Conservation (phyloP, 495 filamentous ascomycete genomes). For the Xanthoparmelia taractica region DNA sequence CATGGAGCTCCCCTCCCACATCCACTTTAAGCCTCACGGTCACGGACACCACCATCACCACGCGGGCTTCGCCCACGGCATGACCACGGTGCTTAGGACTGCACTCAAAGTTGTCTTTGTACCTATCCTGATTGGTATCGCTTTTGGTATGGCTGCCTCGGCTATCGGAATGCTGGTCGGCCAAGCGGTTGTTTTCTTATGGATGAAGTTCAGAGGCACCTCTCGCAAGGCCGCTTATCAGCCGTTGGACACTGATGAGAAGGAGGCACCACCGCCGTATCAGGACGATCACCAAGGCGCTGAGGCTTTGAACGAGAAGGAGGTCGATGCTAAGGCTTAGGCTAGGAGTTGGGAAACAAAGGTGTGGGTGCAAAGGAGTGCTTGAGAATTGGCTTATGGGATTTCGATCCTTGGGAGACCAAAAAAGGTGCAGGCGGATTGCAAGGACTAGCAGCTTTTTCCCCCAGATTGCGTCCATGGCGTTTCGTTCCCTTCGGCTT, state of each 20-base stretch:
- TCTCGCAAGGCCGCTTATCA: slow-evolving; percentile 14
- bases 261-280: slow-evolving; percentile 25
- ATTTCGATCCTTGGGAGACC: not conserved
- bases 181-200: slow-evolving; percentile 43
- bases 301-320: slow-evolving; percentile 19
- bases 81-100: slow-evolving; percentile 11
- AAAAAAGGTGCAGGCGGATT: not conserved
- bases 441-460: not conserved
- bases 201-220: slow-evolving; percentile 30
- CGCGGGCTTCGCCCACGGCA: slow-evolving; percentile 29
- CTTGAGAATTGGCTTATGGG: not conserved
- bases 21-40: slow-evolving; percentile 28
- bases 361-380: not conserved
- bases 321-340: slow-evolving; percentile 22
- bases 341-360: not conserved
- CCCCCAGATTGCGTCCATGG: not conserved
- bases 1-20: slow-evolving; percentile 25
- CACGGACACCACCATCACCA: slow-evolving; percentile 31
- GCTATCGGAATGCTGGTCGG: slow-evolving; percentile 49
- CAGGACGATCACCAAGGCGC: slow-evolving; percentile 9
- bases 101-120: slow-evolving; percentile 40
- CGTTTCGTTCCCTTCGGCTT: not conserved
- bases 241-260: slow-evolving; percentile 22
- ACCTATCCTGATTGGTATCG: slow-evolving; percentile 44
- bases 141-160: slow-evolving; percentile 44